Evolutionary conservation across 2,329 filamentous ascomycete species (phyloP).

Genomic region (Dactylella cylindrospora): DNA sequence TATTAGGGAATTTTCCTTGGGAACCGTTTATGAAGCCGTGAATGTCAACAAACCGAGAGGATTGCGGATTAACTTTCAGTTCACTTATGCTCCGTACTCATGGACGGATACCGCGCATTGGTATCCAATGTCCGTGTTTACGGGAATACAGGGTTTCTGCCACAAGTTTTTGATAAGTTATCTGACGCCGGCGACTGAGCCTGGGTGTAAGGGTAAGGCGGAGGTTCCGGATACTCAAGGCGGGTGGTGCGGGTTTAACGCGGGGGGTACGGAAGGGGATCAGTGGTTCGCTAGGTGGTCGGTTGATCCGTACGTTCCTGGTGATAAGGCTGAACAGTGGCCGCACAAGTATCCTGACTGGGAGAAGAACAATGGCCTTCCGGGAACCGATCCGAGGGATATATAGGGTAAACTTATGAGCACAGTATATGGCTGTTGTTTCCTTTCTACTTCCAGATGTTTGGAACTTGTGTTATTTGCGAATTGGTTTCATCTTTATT

Average conservation of each 20-base stretch:
- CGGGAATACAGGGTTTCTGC: conserved; percentile 28
- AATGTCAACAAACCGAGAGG: neutral
- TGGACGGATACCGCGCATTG: neutral
- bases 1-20: conserved; percentile 20
- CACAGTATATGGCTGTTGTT: too few species aligned
- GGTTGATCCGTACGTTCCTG: conserved; percentile 22
- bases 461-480: too few species aligned
- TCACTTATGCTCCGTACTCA: conserved; percentile 11
- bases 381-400: conserved; percentile 1
- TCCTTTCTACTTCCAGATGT: too few species aligned
- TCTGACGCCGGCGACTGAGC: neutral
- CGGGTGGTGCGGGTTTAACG: conserved; percentile 14
- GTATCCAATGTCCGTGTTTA: conserved; percentile 27
- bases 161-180: conserved; percentile 6
- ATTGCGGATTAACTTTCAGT: conserved; percentile 28
- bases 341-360: conserved; percentile 2
- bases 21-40: conserved; percentile 22
- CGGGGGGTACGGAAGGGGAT: neutral
- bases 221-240: neutral
- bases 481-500: too few species aligned
- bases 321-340: neutral
- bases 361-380: conserved; percentile 14
- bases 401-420: too few species aligned
- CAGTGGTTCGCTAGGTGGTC: conserved; percentile 2
- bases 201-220: neutral